These are phyloP conservation scores for Pythium aquatile DNA, from an alignment of 352 stramenopile genomes.

Conservation along the genomic window DNA sequence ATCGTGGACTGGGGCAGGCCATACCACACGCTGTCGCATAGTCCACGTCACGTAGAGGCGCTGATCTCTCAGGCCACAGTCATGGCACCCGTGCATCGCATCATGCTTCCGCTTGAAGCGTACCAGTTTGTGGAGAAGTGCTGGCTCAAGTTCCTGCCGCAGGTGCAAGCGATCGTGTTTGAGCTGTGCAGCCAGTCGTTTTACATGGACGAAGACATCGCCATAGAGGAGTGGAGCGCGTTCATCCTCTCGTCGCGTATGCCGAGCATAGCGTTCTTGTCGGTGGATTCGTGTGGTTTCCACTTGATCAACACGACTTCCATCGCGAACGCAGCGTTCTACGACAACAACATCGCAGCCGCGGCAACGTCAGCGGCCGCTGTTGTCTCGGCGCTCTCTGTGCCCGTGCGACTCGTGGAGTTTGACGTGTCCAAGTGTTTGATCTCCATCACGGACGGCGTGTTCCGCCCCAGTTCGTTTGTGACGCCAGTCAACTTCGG, in stretches of 20 bases:
- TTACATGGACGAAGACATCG: conserved; percentile 43
- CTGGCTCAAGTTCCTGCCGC: conserved; percentile 55
- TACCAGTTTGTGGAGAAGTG: conserved; percentile 48
- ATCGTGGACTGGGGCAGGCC: conserved; percentile 36
- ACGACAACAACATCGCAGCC: conserved; percentile 7
- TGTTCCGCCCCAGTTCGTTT: conserved; percentile 44
- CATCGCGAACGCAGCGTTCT: conserved; percentile 11
- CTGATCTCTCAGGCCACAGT: conserved; percentile 30
- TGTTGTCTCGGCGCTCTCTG: not conserved
- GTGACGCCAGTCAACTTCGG: conserved; percentile 46
- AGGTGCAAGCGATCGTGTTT: conserved; percentile 57
- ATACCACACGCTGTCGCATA: conserved; percentile 15
- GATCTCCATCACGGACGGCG: conserved; percentile 51
- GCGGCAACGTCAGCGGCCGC: not conserved
- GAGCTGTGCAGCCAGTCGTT: conserved; percentile 53
- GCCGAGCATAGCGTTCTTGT: conserved; percentile 41
- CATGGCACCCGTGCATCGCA: conserved; percentile 47
- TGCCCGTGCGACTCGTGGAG: conserved; percentile 54
- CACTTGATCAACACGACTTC: conserved; percentile 38
- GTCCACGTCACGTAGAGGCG: conserved; percentile 14
- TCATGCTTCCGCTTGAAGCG: conserved; percentile 29
- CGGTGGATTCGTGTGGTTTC: conserved; percentile 44
- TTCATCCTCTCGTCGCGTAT: conserved; percentile 18
- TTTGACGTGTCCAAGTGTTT: conserved; percentile 54
- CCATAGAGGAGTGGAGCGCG: conserved; percentile 43